Percentiles rank a stretch among this genome's conserved stretches.
Conservation (phyloP, 2,329 filamentous ascomycete species). For the Arthrobotrys entomopaga region DNA sequence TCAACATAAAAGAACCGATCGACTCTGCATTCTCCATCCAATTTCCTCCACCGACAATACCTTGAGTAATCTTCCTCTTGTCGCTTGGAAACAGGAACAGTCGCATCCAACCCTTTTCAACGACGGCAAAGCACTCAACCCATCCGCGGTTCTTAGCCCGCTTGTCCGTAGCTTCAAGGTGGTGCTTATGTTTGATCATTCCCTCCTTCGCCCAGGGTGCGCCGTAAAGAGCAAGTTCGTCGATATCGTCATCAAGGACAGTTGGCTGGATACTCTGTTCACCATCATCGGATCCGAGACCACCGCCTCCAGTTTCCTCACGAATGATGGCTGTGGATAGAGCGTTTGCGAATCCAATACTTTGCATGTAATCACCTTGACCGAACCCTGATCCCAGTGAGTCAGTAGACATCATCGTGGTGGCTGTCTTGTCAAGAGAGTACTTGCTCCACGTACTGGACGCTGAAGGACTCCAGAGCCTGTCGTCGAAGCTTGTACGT, state of each 20-base stretch:
- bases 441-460: conserved; percentile 98
- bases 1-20: conserved; percentile 84
- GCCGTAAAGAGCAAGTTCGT: conserved; percentile 87
- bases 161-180: conserved; percentile 88
- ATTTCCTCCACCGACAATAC: conserved; percentile 90
- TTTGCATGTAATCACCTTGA: conserved; percentile 87
- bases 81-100: conserved; percentile 94
- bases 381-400: conserved; percentile 82
- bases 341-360: conserved; percentile 96
- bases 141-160: conserved; percentile 93
- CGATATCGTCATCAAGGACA: conserved; percentile 81
- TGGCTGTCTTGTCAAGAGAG: conserved; percentile 88
- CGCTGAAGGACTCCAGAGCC: conserved; percentile 86
- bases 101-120: conserved; percentile 92
- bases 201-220: conserved; percentile 99
- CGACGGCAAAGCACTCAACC: conserved; percentile 93
- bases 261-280: conserved; percentile 69
- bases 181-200: conserved; percentile 94
- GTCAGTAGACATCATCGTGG: conserved; percentile 85
- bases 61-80: conserved; percentile 73
- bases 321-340: conserved; percentile 96
- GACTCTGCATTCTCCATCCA: conserved; percentile 97
- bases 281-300: conserved; percentile 67
- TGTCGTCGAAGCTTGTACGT: conserved; percentile 91
- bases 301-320: conserved; percentile 71